A percentile compares a stretch with the other conserved stretches of the same genome.
phyloP scores from a whole-genome alignment of 164 flowering plant species.

The Magnolia officinalis region DNA sequence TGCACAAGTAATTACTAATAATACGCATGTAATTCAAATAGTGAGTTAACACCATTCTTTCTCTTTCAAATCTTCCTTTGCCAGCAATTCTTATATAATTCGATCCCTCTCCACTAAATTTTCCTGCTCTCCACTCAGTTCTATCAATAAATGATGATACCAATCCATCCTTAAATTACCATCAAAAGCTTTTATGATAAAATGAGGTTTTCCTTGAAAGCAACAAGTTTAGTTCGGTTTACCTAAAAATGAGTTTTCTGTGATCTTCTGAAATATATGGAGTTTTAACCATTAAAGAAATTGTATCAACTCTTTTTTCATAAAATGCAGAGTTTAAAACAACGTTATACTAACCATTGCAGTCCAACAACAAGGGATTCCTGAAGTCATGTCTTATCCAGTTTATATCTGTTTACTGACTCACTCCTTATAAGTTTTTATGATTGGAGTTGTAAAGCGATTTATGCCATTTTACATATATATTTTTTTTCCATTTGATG shows the following conservation, averaged over 20 bases:
- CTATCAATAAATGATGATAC: not conserved
- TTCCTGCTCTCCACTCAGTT: not conserved
- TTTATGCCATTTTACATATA: not conserved
- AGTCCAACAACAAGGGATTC: not conserved
- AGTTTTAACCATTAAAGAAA: too few species aligned
- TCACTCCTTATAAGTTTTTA: not conserved
- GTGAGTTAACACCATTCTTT: too few species aligned
- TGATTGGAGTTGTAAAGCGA: too few species aligned
- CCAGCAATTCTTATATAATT: not conserved
- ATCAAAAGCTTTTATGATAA: not conserved
- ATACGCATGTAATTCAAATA: too few species aligned
- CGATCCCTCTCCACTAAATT: not conserved
- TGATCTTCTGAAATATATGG: too few species aligned
- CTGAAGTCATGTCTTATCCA: not conserved
- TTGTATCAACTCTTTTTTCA: too few species aligned
- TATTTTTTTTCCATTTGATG: constrained; percentile 2
- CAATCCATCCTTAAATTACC: not conserved
- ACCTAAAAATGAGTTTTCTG: not conserved
- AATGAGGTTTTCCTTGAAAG: not conserved
- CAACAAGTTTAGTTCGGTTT: not conserved
- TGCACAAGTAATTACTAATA: too few species aligned
- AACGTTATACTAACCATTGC: too few species aligned
- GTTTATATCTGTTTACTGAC: not conserved
- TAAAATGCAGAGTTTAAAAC: too few species aligned
- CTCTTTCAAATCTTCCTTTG: not conserved